phyloP scores from a whole-genome alignment of 371 early-diverging fungal genomes.

The Mortierella sp. region DNA sequence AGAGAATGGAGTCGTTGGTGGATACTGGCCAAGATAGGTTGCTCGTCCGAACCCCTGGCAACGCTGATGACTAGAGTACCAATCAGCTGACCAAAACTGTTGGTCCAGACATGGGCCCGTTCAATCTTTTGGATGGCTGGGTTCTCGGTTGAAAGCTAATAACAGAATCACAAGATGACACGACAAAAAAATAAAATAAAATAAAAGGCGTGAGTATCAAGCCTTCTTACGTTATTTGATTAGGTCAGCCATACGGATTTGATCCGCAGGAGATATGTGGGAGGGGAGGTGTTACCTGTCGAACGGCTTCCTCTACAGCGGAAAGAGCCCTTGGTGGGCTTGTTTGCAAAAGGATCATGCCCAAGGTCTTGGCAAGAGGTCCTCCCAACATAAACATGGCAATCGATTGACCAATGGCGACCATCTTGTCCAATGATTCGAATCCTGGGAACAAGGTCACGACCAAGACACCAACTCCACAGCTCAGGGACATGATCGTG shows the following conservation, averaged over 20 bases:
- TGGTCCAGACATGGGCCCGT: slow-evolving; percentile 72
- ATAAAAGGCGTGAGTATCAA: no score
- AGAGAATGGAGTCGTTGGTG: slow-evolving; percentile 64
- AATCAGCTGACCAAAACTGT: slow-evolving; percentile 67
- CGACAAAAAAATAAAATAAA: not conserved
- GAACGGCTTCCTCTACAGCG: slow-evolving; percentile 43
- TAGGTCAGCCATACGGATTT: no score
- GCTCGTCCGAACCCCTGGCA: slow-evolving; percentile 65
- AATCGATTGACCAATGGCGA: slow-evolving; percentile 64
- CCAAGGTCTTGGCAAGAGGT: slow-evolving; percentile 45
- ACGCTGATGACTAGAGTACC: slow-evolving; percentile 65
- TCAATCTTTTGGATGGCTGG: slow-evolving; percentile 60
- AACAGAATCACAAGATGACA: no score
- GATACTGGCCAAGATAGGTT: slow-evolving; percentile 57
- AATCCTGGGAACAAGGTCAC: slow-evolving; percentile 40
- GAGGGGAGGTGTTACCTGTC: slow-evolving; percentile 24
- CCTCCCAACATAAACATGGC: slow-evolving; percentile 59
- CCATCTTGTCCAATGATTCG: slow-evolving; percentile 59
- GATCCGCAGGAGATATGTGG: no score
- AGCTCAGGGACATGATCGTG: slow-evolving; percentile 37
- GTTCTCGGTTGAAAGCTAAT: slow-evolving; percentile 54
- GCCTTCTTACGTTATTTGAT: no score
- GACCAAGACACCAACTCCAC: slow-evolving; percentile 38
- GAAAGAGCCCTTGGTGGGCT: slow-evolving; percentile 41
- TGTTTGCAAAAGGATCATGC: slow-evolving; percentile 56